phyloP scores from a whole-genome alignment of 495 filamentous ascomycete genomes.

The Amphirosellinia nigrospora region DNA sequence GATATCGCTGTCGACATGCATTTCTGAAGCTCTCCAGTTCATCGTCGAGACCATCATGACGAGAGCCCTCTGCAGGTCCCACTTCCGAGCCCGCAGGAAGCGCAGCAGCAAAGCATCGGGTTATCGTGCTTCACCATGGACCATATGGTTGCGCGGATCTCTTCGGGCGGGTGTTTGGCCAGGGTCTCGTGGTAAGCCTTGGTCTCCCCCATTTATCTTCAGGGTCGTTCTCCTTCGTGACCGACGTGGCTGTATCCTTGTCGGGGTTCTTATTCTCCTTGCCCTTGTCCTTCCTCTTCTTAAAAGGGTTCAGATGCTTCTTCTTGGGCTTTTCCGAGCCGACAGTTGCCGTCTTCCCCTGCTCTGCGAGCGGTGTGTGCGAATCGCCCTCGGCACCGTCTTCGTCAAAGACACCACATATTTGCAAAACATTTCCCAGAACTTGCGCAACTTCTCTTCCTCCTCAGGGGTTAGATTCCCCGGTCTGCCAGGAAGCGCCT shows the following conservation, averaged over 20 bases:
- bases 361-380: conserved; percentile 32
- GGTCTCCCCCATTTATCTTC: conserved; percentile 92
- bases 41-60: conserved; percentile 95
- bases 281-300: conserved; percentile 41
- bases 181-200: conserved; percentile 86
- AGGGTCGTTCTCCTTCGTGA: conserved; percentile 57
- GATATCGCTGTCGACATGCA: conserved; percentile 86
- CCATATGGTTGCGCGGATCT: conserved; percentile 86
- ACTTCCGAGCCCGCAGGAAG: conserved; percentile 92
- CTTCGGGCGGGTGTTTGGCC: conserved; percentile 74
- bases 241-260: conserved; percentile 40
- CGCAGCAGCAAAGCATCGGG: conserved; percentile 84
- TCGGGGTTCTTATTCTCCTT: conserved; percentile 65
- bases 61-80: conserved; percentile 91
- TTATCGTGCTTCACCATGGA: conserved; percentile 95
- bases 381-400: conserved; percentile 36
- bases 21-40: conserved; percentile 82
- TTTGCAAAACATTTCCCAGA: conserved; percentile 82
- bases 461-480: conserved; percentile 88
- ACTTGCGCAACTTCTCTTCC: conserved; percentile 83
- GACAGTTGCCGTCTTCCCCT: conserved; percentile 32
- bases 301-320: conserved; percentile 65
- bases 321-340: conserved; percentile 70
- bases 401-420: conserved; percentile 71
- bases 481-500: conserved; percentile 73